Conservation (phyloP, 2,329 filamentous ascomycete species). For the Diaporthe vexans region DNA sequence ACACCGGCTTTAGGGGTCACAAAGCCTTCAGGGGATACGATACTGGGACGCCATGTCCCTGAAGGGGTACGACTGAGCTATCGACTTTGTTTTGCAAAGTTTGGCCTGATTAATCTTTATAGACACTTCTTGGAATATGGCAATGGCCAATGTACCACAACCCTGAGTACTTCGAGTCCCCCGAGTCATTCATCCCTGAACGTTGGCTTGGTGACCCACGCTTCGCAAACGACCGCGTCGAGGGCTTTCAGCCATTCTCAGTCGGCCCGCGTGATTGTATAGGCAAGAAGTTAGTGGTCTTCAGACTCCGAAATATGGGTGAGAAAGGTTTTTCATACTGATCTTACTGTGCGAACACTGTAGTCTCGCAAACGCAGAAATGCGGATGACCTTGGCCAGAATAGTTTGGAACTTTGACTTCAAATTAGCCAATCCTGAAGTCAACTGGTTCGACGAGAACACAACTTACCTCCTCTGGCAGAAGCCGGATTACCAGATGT, state of each 20-base stretch:
- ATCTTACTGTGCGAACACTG: background rate
- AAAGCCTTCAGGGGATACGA: background rate
- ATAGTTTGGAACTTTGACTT: slow-evolving; percentile 28
- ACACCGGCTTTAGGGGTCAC: background rate
- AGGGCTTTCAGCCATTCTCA: background rate
- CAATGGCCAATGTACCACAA: slow-evolving; percentile 17
- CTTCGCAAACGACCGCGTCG: background rate
- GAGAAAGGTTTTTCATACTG: background rate
- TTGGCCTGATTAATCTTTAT: background rate
- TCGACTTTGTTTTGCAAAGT: background rate
- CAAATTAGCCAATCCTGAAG: background rate
- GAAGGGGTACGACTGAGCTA: background rate
- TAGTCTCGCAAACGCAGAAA: slow-evolving; percentile 1
- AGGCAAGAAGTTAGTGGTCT: background rate
- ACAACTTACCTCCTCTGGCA: background rate
- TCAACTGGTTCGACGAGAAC: background rate
- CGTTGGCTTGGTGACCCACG: slow-evolving; percentile 5
- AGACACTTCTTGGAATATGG: slow-evolving; percentile 8
- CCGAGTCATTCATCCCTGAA: slow-evolving; percentile 1
- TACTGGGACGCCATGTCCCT: background rate
- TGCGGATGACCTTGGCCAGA: background rate
- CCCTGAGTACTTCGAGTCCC: background rate
- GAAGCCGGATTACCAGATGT: background rate
- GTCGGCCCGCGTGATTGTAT: background rate
- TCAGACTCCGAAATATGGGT: background rate